Evolutionary conservation across 129 eudicot species (phyloP).

Genomic region (Arctium minus): DNA sequence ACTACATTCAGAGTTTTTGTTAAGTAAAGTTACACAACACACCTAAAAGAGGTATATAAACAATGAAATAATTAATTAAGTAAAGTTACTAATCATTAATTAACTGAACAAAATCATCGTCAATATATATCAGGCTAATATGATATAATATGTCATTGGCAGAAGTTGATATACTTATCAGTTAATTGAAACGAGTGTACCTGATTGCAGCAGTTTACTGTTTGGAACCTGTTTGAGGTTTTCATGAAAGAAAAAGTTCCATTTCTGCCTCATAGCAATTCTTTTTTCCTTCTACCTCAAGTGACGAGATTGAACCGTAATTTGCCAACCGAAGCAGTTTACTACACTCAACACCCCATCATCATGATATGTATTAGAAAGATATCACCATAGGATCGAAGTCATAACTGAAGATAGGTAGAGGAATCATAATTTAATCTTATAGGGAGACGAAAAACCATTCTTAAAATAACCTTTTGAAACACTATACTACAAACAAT

Average conservation of each 20-base stretch:
- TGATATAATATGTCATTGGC: background rate
- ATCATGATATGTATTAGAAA: background rate
- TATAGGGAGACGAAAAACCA: background rate
- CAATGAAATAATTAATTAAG: too few species aligned
- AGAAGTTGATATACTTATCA: background rate
- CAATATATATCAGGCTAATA: background rate
- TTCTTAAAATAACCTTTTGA: constrained; percentile 12
- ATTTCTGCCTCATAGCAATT: background rate
- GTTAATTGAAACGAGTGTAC: background rate
- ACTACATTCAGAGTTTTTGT: background rate
- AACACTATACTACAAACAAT: constrained; percentile 16
- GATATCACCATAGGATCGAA: background rate
- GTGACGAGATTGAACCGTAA: background rate
- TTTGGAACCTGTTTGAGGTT: background rate
- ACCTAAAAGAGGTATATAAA: background rate
- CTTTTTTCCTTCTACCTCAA: background rate
- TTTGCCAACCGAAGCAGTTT: background rate
- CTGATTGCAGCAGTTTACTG: background rate
- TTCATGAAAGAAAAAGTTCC: background rate
- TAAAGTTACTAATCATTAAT: too few species aligned
- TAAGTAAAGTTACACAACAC: background rate
- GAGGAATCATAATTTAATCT: constrained; percentile 3
- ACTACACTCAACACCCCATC: background rate
- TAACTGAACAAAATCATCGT: too few species aligned
- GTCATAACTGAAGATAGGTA: background rate